Percentiles rank a stretch among this genome's conserved stretches.
These are phyloP conservation scores for Neofusicoccum cordaticola DNA, from an alignment of 2,329 filamentous ascomycete species.

Conservation along the genomic window DNA sequence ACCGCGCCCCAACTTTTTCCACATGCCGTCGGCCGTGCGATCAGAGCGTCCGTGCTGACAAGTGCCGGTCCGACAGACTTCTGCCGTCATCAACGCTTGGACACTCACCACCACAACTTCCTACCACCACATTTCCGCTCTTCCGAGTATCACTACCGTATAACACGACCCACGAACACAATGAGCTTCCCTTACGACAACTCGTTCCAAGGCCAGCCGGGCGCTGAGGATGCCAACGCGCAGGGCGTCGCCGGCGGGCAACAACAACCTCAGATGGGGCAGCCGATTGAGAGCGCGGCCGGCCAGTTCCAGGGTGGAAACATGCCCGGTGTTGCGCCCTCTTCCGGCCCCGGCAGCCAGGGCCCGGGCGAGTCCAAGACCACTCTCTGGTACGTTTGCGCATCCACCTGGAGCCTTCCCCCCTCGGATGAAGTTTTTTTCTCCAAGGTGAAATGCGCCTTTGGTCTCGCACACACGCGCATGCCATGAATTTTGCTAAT, in stretches of 20 bases:
- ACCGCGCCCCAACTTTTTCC: constrained; percentile 1
- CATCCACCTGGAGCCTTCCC: background rate
- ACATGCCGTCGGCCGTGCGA: constrained; percentile 11
- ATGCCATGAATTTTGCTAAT: background rate
- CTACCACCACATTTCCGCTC: constrained; percentile 13
- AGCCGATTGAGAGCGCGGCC: constrained; percentile 55
- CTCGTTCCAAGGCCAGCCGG: constrained; percentile 60
- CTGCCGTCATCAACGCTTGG: constrained; percentile 18
- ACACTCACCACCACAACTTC: constrained; percentile 11
- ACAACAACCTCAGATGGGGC: constrained; percentile 53
- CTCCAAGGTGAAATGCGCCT: background rate
- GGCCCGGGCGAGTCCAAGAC: constrained; percentile 46
- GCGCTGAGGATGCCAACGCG: constrained; percentile 50
- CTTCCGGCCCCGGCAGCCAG: constrained; percentile 33
- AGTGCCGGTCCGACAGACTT: constrained; percentile 13
- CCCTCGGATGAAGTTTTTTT: constrained; percentile 7
- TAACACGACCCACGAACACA: constrained; percentile 26
- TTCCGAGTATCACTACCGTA: constrained; percentile 16
- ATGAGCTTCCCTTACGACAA: constrained; percentile 70
- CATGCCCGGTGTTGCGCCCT: constrained; percentile 36
- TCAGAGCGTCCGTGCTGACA: constrained; percentile 17
- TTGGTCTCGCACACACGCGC: background rate
- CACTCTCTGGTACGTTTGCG: constrained; percentile 49
- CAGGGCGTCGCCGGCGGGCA: constrained; percentile 47
- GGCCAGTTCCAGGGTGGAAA: constrained; percentile 52